These are phyloP conservation scores for Xylaria flabelliformis DNA, from an alignment of 495 filamentous ascomycete genomes.

Conservation along the genomic window DNA sequence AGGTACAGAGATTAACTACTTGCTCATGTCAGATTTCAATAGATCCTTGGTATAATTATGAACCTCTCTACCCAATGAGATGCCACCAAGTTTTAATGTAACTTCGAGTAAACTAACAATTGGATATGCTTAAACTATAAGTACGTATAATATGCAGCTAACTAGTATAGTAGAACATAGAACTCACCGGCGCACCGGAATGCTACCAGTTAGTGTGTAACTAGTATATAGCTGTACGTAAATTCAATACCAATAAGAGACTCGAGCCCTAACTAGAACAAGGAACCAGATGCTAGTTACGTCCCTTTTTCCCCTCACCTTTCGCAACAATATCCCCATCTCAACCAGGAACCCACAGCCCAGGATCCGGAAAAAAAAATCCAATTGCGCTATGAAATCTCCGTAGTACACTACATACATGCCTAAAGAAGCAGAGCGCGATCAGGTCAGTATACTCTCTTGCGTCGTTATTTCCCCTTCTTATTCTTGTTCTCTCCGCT, in stretches of 20 bases:
- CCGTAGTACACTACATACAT: conserved; percentile 7
- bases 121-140: background rate
- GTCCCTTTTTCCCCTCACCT: conserved; percentile 2
- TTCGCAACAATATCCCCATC: background rate
- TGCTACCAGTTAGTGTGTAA: no score
- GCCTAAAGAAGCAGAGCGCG: background rate
- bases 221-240: background rate
- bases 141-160: background rate
- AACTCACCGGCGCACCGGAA: background rate
- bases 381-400: conserved; percentile 9
- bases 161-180: background rate
- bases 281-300: background rate
- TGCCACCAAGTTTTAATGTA: background rate
- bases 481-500: background rate
- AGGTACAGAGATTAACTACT: background rate
- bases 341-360: background rate
- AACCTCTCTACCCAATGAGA: background rate
- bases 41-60: background rate
- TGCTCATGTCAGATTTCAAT: background rate
- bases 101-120: background rate
- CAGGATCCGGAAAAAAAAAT: background rate
- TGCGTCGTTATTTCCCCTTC: background rate
- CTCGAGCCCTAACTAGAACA: background rate
- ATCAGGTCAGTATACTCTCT: background rate
- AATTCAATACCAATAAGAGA: background rate